Evolutionary conservation across 371 early-diverging fungal species (phyloP), one percentile per base, ranked within the genome.

Genomic region (Catenaria anguillulae): DNA sequence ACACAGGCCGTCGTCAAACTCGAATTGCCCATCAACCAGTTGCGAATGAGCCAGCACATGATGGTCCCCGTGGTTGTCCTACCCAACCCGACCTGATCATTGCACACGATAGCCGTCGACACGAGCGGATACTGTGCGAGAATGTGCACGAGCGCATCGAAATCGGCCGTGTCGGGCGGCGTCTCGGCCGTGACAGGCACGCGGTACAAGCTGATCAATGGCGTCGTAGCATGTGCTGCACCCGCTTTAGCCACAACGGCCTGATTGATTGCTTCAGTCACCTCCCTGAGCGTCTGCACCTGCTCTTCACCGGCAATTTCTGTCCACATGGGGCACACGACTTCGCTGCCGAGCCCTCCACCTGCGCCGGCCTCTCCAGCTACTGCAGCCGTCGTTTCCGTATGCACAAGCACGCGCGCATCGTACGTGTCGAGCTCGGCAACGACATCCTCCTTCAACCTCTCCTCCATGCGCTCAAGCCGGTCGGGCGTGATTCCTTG

Each of bases 61-160:
- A 63, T 45, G 29, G 65, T 68, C 64, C 77, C 78, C 26, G 73
- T 69, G 26, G 86, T 84, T 0, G 83, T 82, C 48, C 86, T 75
- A 33, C 86, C 86, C 3, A 78, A 54, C 1, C 86, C 85, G 5
- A 84, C 73, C 68, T 86, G 86, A 63, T 84, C 84, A 63, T 84
- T 84, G 77, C 84, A 61, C 10, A 86, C 75, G 40, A 84, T 67
- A 19, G 81, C 76, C 1, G 66, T 66, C 33, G 43, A 29, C 40
- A 37, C 42, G 55, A 65, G 43, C 33, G 66, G 60, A 33, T 60
- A 48, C 21, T 29, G 58, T 13, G 65, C 58, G 13, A 75, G 24
- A 33, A 73, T 60, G 23, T 69, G 60, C 40, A 78, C 65, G 45
- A 86, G 58, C 34, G 74, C 70, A 67, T 85, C 86, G 67, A 84